phyloP scores from a whole-genome alignment of 257 asterid species.

The Lavandula angustifolia region DNA sequence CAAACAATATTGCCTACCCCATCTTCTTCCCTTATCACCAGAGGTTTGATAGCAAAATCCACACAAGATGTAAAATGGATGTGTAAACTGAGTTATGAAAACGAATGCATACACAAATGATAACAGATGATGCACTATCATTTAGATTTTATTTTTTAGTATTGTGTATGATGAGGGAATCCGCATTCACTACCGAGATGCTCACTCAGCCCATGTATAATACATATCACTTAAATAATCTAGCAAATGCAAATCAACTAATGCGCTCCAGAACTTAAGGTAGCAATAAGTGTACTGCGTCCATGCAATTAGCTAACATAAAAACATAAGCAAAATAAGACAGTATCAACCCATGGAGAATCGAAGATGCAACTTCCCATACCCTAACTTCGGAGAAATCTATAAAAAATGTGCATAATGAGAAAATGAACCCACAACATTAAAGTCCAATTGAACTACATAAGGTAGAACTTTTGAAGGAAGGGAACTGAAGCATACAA shows the following conservation, averaged over 20 bases:
- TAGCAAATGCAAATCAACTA: slow-evolving; percentile 14
- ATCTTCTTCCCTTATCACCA: slow-evolving; percentile 14
- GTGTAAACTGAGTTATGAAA: slow-evolving; percentile 1
- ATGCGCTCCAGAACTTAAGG: slow-evolving; percentile 10
- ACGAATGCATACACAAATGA: neutral
- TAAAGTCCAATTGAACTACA: slow-evolving; percentile 20
- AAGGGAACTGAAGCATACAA: slow-evolving; percentile 26
- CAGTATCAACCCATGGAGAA: neutral
- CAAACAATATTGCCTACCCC: slow-evolving; percentile 1
- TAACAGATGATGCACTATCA: neutral
- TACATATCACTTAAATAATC: neutral
- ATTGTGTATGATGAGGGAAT: too few species aligned
- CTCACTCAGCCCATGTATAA: neutral
- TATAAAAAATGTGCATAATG: neutral
- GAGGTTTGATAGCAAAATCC: slow-evolving; percentile 7
- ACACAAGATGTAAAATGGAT: slow-evolving; percentile 19
- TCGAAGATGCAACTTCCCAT: slow-evolving; percentile 11
- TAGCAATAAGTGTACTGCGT: slow-evolving; percentile 6
- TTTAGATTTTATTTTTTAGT: neutral
- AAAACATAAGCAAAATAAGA: neutral
- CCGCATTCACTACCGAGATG: too few species aligned
- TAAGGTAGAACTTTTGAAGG: slow-evolving; percentile 21
- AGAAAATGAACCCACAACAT: slow-evolving; percentile 9
- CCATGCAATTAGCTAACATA: neutral
- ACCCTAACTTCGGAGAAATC: slow-evolving; percentile 13